Base-by-base conservation (phyloP, 805 yeast genomes). In the Pichia sporocuriosa region DNA sequence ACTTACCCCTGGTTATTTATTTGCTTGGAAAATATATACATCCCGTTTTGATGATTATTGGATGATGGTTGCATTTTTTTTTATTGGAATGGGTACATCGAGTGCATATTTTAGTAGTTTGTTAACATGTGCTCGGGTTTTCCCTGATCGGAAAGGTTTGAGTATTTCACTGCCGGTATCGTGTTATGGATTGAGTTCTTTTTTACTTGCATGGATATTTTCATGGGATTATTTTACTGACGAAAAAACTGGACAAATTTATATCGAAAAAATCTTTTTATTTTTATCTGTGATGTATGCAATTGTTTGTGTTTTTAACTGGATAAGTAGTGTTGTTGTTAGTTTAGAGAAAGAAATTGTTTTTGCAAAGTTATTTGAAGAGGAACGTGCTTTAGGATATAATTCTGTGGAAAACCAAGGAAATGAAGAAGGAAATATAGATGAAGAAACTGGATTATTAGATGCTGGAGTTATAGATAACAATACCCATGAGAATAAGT, bases 81-180 rank as follows among this genome's bases (percentile, higher is more conserved):
- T 75, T 37, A 73, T 84, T 44, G 93, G 93, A 0, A 64, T 75
- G 45, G 86, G 87, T 11, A 83, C 93, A 0, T 78, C 87, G 7
- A 68, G 87, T 7, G 65, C 83, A 31, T 84, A 80, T 61, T 83
- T 84, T 54, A 73, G 83, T 47, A 75, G 85, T 35, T 63, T 84
- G 47, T 61, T 84, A 24, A 83, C 94, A 2, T 86, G 96, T 63
- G 94, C 96, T 2, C 79, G 84, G 53, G 73, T 88, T n/a, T 84
- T 78, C 55, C 94, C 95, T 0, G 67, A 75, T 30, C 69, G 71
- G 36, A 84, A 86, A 45, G 82, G 95, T 2, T 61, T 90, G 42
- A 84, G 95, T 25, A 86, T 90, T 33, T 82, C 94, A 40, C 72
- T 84, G 34, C 98, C 98, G 0, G 89, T 90, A 2, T 76, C 95